Evolutionary conservation across 768 basidiomycete species (phyloP), one percentile per base, ranked within the genome.

Genomic region (Holtermannia corniformis): DNA sequence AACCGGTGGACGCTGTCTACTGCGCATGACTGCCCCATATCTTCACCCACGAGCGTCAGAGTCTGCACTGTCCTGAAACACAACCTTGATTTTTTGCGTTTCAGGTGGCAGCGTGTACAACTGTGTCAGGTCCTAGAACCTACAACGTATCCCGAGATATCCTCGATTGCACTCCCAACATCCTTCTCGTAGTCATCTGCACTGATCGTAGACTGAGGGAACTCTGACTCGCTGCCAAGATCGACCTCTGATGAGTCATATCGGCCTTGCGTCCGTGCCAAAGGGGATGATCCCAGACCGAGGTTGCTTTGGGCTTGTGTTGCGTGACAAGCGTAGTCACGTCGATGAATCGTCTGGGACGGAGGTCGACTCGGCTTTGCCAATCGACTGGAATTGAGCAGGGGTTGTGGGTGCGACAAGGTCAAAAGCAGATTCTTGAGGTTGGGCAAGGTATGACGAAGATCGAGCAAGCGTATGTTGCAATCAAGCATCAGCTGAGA

Each of bases 391-490:
- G 16, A 37, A 7, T 7, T 7, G 10, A 19, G 43, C 19, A 44
- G 58, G 19, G 58, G 57, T 4, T 44, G 47, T 1, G 64, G 64
- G 2, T 64, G 65, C 2, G 67, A 68, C 13, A 69, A 46, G 0
- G 87, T 91, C 25, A 97, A 79, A 49, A 96, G 71, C 19, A 97
- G 77, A 64, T 91, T 91, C 76, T 95, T 96, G 58, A 99, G 78
- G 75, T 99, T 99, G 41, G 92, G 91, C 24, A 99, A 77, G 13
- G 95, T 97, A 69, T 99, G 92, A 46, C 92, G 81, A 75, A 93
- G 83, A 74, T 99, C 95, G 62, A 93, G 74, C 20, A 90, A 85
- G 41, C 85, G 83, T 51, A 97, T 76, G 67, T 86, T 81, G n/a
- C 85, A 82, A 63, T 92, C 87, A 51, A 80, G 77, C 91, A 92